These are phyloP conservation scores for Alnus rubra DNA, from an alignment of 306 rosid species.

Conservation along the genomic window DNA sequence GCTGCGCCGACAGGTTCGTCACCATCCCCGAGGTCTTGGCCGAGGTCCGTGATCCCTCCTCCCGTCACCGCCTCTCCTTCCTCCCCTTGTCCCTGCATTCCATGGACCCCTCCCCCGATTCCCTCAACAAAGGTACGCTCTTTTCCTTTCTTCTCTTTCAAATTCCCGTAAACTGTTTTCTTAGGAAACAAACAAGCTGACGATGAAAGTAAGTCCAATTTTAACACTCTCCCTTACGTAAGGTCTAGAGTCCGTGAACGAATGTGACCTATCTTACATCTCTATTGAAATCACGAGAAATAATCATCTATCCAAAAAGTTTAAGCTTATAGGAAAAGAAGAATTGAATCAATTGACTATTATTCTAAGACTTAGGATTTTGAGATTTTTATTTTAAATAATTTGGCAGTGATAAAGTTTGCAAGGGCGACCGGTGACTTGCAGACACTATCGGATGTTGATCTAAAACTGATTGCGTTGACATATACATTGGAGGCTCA, in stretches of 20 bases:
- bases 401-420: slow-evolving; percentile 45
- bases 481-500: slow-evolving; percentile 51
- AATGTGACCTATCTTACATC: no score
- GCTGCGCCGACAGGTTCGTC: slow-evolving; percentile 48
- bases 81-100: slow-evolving; percentile 46
- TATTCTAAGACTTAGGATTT: no score
- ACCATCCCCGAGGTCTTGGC: slow-evolving; percentile 50
- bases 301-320: no score
- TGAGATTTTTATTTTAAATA: neutral
- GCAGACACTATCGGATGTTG: slow-evolving; percentile 56
- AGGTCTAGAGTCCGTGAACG: no score
- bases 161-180: neutral
- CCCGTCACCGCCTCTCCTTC: slow-evolving; percentile 59
- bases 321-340: no score
- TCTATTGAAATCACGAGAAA: no score
- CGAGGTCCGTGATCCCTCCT: slow-evolving; percentile 58
- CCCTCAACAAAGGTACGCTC: slow-evolving; percentile 43
- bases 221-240: no score
- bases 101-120: slow-evolving; percentile 53
- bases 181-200: neutral
- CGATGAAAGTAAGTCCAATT: no score
- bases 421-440: slow-evolving; percentile 58
- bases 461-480: slow-evolving; percentile 53
- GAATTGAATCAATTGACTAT: no score
- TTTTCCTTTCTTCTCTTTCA: neutral